phyloP scores from a whole-genome alignment of 2,329 filamentous ascomycete species.

The Teratosphaeria destructans region DNA sequence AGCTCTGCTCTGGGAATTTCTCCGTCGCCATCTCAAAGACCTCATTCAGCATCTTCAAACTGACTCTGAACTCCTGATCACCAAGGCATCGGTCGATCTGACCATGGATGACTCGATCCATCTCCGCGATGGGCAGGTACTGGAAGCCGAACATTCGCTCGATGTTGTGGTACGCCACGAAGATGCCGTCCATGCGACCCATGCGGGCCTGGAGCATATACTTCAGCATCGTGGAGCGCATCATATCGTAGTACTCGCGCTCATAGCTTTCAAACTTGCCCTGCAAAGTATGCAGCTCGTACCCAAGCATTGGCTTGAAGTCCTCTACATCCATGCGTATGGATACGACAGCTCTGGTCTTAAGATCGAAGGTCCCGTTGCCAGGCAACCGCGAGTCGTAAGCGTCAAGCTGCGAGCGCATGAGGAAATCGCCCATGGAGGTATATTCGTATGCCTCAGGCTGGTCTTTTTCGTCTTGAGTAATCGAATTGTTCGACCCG shows the following conservation, averaged over 20 bases:
- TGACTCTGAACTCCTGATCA: constrained; percentile 75
- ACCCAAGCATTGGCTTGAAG: constrained; percentile 67
- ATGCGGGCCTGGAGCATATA: constrained; percentile 95
- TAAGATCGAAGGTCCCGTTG: constrained; percentile 89
- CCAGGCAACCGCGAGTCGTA: constrained; percentile 78
- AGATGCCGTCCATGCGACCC: constrained; percentile 97
- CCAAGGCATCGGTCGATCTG: constrained; percentile 57
- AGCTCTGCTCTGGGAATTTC: constrained; percentile 56
- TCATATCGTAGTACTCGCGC: constrained; percentile 95
- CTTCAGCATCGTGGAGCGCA: constrained; percentile 84
- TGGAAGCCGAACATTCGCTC: constrained; percentile 96
- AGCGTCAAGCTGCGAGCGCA: constrained; percentile 91
- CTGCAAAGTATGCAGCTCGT: constrained; percentile 67
- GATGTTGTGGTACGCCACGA: constrained; percentile 92
- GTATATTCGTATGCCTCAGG: constrained; percentile 83
- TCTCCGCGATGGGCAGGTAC: constrained; percentile 75
- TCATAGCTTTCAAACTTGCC: constrained; percentile 88
- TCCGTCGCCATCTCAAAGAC: constrained; percentile 64
- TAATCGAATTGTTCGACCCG: constrained; percentile 55
- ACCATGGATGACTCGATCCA: constrained; percentile 86
- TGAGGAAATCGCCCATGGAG: constrained; percentile 73
- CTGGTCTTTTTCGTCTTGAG: constrained; percentile 59
- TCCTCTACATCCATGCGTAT: constrained; percentile 76
- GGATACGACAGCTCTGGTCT: constrained; percentile 83
- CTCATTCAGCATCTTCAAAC: constrained; percentile 67